Conservation (phyloP, 257 asterid genomes). For the Catharanthus roseus region DNA sequence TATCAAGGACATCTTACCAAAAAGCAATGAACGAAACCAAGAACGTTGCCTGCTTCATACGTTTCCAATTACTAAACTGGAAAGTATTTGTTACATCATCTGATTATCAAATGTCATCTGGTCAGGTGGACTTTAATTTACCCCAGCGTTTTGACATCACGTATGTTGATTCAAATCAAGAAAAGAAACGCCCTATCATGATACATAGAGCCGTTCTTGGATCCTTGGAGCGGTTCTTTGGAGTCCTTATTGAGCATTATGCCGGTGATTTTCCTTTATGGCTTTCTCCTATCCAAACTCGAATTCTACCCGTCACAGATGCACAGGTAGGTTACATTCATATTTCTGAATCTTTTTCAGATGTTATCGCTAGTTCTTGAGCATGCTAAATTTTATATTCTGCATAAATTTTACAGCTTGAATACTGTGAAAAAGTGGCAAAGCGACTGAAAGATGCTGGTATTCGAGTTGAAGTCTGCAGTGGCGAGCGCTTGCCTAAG, state of each 20-base stretch:
- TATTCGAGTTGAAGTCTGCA: conserved; percentile 67
- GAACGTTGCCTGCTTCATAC: no score
- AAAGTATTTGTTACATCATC: not conserved
- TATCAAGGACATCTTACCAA: not conserved
- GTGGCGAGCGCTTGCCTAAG: conserved; percentile 79
- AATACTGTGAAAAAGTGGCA: conserved; percentile 61
- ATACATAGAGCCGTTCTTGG: conserved; percentile 96
- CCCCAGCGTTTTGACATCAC: conserved; percentile 84
- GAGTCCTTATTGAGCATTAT: conserved; percentile 87
- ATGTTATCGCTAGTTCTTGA: not conserved
- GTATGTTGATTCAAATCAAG: conserved; percentile 72
- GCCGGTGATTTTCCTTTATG: conserved; percentile 95
- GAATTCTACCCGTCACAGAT: conserved; percentile 78
- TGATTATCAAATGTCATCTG: not conserved
- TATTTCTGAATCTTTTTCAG: not conserved
- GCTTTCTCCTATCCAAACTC: conserved; percentile 93
- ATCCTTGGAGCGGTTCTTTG: conserved; percentile 89
- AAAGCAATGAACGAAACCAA: not conserved
- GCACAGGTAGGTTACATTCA: conserved; percentile 49
- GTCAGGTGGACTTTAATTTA: conserved; percentile 88
- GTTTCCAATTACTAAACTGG: no score
- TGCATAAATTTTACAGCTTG: conserved; percentile 45
- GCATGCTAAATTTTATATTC: conserved; percentile 14
- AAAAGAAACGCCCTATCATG: conserved; percentile 83
- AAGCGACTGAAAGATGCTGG: conserved; percentile 55